phyloP scores from a whole-genome alignment of 768 basidiomycete species.

The Tricholoma furcatifolium region DNA sequence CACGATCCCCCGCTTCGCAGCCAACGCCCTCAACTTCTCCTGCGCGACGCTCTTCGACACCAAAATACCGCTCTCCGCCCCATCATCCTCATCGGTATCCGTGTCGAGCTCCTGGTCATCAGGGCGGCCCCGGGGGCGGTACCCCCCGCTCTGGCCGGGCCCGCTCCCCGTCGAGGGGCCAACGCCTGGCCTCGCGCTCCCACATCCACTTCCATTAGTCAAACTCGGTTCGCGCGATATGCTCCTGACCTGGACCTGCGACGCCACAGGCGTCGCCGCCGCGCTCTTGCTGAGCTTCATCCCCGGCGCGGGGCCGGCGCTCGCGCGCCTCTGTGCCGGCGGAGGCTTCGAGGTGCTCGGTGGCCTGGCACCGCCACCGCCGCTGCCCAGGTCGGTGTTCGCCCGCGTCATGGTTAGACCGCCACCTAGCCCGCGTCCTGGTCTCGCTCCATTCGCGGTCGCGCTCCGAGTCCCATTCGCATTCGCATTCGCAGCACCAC shows the following conservation, averaged over 20 bases:
- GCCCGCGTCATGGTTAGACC: not conserved
- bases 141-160: constrained; percentile 31
- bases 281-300: constrained; percentile 55
- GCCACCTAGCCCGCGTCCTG: not conserved
- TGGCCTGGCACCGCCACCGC: too few species aligned
- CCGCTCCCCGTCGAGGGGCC: not conserved
- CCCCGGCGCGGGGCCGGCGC: constrained; percentile 20
- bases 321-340: constrained; percentile 3
- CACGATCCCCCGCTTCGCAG: constrained; percentile 41
- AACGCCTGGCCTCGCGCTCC: not conserved
- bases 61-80: constrained; percentile 35
- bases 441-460: not conserved
- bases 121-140: constrained; percentile 66
- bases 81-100: constrained; percentile 48
- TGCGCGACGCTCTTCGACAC: constrained; percentile 70
- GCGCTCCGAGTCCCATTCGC: not conserved
- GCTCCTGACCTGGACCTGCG: constrained; percentile 32
- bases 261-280: constrained; percentile 58
- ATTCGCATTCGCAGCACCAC: not conserved
- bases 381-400: too few species aligned
- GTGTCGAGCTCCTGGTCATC: constrained; percentile 65
- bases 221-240: constrained; percentile 8
- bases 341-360: not conserved
- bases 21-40: constrained; percentile 59
- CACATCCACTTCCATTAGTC: not conserved